phyloP scores from a whole-genome alignment of 768 basidiomycete species.

The Leucocoprinus sp. region DNA sequence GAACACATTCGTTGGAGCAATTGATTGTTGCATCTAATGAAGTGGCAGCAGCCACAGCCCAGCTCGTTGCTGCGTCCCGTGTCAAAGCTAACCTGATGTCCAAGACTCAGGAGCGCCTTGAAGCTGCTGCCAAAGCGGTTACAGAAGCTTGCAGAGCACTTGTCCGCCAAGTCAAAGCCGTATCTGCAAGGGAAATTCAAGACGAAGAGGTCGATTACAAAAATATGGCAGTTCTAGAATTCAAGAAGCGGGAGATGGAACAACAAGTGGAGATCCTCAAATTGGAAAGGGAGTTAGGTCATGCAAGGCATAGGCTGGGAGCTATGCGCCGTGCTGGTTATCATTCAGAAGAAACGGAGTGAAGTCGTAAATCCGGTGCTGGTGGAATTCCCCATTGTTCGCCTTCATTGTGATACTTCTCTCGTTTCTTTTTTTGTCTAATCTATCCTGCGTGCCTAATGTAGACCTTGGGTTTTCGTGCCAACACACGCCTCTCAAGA shows the following conservation, averaged over 20 bases:
- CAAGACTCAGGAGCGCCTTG: conserved; percentile 94
- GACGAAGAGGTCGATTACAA: conserved; percentile 84
- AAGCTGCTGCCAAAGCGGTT: conserved; percentile 94
- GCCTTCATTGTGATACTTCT: not conserved
- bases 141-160: conserved; percentile 96
- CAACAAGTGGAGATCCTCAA: conserved; percentile 98
- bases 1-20: conserved; percentile 95
- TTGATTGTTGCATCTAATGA: conserved; percentile 99
- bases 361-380: conserved; percentile 9
- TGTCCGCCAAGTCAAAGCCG: conserved; percentile 92
- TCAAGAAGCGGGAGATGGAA: conserved; percentile 98
- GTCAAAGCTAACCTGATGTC: conserved; percentile 99
- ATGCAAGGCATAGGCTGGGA: conserved; percentile 72
- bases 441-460: conserved; percentile 1
- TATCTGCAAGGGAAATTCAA: conserved; percentile 74
- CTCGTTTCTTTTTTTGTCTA: not conserved
- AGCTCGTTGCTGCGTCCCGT: conserved; percentile 95
- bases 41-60: conserved; percentile 93
- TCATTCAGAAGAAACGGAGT: conserved; percentile 79
- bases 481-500: not conserved
- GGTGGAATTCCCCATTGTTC: not conserved
- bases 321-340: conserved; percentile 86
- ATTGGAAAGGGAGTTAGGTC: conserved; percentile 91
- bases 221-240: conserved; percentile 89
- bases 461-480: not conserved